These are phyloP conservation scores for Rubia yunnanensis DNA, from an alignment of 257 asterid genomes.

Conservation along the genomic window DNA sequence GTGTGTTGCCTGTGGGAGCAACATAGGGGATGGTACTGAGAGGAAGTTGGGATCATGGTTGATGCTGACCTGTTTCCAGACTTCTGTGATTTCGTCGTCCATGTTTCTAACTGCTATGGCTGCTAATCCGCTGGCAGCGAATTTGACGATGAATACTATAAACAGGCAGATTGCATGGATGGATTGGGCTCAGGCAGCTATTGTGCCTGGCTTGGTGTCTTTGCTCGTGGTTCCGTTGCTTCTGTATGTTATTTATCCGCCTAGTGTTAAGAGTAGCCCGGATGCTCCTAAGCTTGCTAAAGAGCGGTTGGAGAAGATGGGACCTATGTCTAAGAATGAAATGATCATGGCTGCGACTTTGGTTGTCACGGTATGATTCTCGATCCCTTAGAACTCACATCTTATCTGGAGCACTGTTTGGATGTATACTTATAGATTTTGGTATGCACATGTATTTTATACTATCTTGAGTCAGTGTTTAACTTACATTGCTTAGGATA, in stretches of 20 bases:
- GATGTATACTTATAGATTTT: neutral
- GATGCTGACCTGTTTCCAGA: constrained; percentile 89
- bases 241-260: constrained; percentile 74
- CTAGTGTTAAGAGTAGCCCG: constrained; percentile 78
- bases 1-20: constrained; percentile 91
- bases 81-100: constrained; percentile 84
- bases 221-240: constrained; percentile 70
- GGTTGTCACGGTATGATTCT: constrained; percentile 62
- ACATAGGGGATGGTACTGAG: constrained; percentile 92
- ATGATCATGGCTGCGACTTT: constrained; percentile 92
- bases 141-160: constrained; percentile 61
- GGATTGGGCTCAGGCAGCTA: constrained; percentile 99
- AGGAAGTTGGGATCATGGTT: constrained; percentile 82
- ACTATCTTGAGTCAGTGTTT: neutral
- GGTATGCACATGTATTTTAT: neutral
- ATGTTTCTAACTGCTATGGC: constrained; percentile 99
- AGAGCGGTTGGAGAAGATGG: constrained; percentile 89
- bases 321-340: constrained; percentile 90
- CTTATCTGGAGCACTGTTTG: neutral
- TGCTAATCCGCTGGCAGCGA: constrained; percentile 91
- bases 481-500: neutral
- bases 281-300: constrained; percentile 93
- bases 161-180: constrained; percentile 75
- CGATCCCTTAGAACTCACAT: neutral
- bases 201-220: constrained; percentile 84